phyloP scores from a whole-genome alignment of 176 grass and related monocot genomes.

The Raddia distichophylla region DNA sequence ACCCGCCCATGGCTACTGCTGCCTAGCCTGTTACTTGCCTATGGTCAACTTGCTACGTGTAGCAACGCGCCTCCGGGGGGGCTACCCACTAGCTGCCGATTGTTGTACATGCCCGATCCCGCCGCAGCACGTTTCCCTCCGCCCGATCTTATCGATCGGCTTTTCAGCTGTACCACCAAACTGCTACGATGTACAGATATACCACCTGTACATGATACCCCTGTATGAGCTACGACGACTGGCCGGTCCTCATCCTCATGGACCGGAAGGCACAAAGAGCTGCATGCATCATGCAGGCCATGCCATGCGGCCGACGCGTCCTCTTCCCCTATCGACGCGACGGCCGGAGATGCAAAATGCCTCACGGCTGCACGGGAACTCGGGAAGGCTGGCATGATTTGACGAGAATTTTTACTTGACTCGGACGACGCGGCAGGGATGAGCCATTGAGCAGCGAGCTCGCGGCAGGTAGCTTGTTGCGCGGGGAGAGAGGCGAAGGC shows the following conservation, averaged over 20 bases:
- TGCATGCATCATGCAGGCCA: too few relatives aligned
- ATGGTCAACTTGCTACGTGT: conserved; percentile 40
- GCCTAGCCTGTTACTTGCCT: conserved; percentile 20
- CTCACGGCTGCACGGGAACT: too few relatives aligned
- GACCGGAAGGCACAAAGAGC: too few relatives aligned
- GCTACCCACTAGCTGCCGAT: neutral
- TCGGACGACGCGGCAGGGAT: neutral
- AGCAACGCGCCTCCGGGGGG: neutral
- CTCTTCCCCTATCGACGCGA: too few relatives aligned
- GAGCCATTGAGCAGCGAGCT: too few relatives aligned
- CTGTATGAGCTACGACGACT: neutral
- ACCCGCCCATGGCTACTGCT: neutral
- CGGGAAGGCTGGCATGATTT: neutral
- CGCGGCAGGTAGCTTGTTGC: too few relatives aligned
- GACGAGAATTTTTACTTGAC: conserved; percentile 13
- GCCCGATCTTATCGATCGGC: neutral
- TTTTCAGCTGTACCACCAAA: neutral
- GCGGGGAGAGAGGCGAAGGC: too few relatives aligned
- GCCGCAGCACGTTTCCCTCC: neutral
- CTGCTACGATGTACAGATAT: neutral
- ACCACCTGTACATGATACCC: neutral
- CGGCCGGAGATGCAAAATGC: too few relatives aligned
- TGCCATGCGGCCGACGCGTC: too few relatives aligned
- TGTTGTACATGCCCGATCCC: neutral
- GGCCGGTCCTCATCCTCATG: too few relatives aligned